A percentile compares a stretch with the other conserved stretches of the same genome.
Evolutionary conservation across 2,329 filamentous ascomycete genomes (phyloP).

Genomic region (Monilinia fructigena): DNA sequence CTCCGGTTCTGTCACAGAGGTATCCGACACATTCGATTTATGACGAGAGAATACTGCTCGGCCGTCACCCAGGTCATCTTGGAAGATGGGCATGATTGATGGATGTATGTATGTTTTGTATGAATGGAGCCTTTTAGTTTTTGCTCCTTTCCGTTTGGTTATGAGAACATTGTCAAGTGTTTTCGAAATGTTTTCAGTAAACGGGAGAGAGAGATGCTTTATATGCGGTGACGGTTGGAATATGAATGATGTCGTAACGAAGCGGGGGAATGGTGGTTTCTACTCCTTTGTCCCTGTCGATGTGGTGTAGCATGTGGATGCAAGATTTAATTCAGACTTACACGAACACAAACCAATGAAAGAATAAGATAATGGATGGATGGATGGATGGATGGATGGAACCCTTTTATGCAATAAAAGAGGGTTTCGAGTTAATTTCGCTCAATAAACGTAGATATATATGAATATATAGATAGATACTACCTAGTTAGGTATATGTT

Average conservation of each 20-base stretch:
- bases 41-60: slow-evolving; percentile 28
- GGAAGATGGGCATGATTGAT: slow-evolving; percentile 57
- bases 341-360: background rate
- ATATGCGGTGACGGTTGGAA: slow-evolving; percentile 1
- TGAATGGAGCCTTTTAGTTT: slow-evolving; percentile 19
- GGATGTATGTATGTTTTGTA: slow-evolving; percentile 19
- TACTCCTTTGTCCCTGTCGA: slow-evolving; percentile 19
- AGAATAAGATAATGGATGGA: background rate
- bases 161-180: slow-evolving; percentile 10
- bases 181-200: background rate
- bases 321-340: background rate
- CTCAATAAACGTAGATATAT: background rate
- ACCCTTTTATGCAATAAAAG: background rate
- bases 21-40: slow-evolving; percentile 29
- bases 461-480: too few species aligned
- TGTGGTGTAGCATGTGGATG: slow-evolving; percentile 19
- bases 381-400: too few species aligned
- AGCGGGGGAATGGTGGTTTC: slow-evolving; percentile 10
- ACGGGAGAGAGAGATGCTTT: background rate
- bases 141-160: slow-evolving; percentile 19
- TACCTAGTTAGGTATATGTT: too few species aligned
- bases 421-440: background rate
- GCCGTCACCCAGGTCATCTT: slow-evolving; percentile 48
- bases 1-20: slow-evolving; percentile 31
- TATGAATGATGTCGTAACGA: slow-evolving; percentile 13